Evolutionary conservation across 1,139 yeast genomes (phyloP).

Genomic region (Hyphopichia khmerensis): DNA sequence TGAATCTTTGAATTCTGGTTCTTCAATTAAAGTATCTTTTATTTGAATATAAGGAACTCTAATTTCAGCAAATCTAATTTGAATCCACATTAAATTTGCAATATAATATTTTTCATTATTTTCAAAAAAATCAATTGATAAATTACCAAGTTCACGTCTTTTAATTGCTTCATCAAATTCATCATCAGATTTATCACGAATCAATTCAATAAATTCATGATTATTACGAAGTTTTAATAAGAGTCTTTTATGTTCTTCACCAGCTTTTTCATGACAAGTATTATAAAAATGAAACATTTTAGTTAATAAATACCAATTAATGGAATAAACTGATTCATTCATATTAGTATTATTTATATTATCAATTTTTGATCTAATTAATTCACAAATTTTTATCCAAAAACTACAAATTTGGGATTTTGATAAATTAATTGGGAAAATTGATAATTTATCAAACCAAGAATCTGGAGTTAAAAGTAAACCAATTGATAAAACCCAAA

Average conservation of each 20-base stretch:
- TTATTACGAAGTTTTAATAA: constrained; percentile 27
- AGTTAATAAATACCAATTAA: constrained; percentile 30
- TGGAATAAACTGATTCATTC: constrained; percentile 25
- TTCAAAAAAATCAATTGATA: background rate
- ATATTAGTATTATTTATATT: constrained; percentile 10
- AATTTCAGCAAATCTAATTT: constrained; percentile 27
- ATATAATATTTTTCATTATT: background rate
- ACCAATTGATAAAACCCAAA: constrained; percentile 24
- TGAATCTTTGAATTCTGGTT: constrained; percentile 26
- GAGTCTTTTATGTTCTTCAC: constrained; percentile 31
- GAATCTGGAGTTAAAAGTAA: constrained; percentile 13
- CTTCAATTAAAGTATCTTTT: constrained; percentile 29
- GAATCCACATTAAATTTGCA: constrained; percentile 21
- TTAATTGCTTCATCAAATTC: background rate
- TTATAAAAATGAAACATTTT: constrained; percentile 23
- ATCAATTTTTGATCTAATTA: background rate
- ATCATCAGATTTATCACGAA: constrained; percentile 11
- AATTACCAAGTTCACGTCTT: background rate
- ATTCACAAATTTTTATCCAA: background rate
- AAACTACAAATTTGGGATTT: background rate
- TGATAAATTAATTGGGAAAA: background rate
- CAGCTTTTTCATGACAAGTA: constrained; percentile 24
- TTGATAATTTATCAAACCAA: constrained; percentile 1
- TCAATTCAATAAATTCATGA: constrained; percentile 22
- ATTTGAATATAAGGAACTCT: constrained; percentile 31